These are phyloP conservation scores for Elaeis guineensis DNA, from an alignment of 176 grass and related monocot species.

Conservation along the genomic window DNA sequence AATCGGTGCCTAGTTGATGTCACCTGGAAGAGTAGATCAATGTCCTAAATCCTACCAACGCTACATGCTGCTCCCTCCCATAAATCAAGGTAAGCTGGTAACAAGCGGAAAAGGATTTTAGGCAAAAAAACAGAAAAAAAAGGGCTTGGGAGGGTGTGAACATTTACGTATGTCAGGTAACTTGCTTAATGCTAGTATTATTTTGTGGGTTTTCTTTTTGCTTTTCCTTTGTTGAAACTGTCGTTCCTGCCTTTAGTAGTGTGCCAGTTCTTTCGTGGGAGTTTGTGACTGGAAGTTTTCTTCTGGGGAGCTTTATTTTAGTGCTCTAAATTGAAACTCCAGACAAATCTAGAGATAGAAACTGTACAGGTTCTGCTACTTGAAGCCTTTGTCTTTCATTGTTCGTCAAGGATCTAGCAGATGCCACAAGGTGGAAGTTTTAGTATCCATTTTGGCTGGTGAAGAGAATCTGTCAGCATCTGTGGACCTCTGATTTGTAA, in stretches of 20 bases:
- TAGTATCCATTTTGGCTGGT: neutral
- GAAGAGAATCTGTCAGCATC: neutral
- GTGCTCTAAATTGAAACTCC: constrained; percentile 20
- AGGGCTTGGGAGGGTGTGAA: too few species aligned
- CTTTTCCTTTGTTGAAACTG: neutral
- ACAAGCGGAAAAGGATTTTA: too few species aligned
- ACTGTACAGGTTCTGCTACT: constrained; percentile 10
- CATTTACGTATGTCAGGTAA: too few species aligned
- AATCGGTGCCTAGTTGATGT: constrained; percentile 26
- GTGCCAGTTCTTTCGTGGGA: neutral
- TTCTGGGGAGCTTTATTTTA: constrained; percentile 22
- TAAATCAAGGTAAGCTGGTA: too few species aligned
- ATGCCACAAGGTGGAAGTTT: neutral
- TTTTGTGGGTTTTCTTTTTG: too few species aligned
- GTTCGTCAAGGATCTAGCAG: neutral
- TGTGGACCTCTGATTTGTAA: too few species aligned
- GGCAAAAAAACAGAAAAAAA: too few species aligned
- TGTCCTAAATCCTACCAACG: too few species aligned
- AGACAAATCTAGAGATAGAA: constrained; percentile 11
- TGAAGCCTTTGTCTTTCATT: constrained; percentile 3
- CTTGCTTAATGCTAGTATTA: too few species aligned
- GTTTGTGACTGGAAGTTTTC: constrained; percentile 10
- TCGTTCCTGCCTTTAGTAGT: neutral
- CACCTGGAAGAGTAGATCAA: neutral
- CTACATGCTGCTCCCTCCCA: too few species aligned